phyloP scores from a whole-genome alignment of 169 alveolate genomes.

The Plasmodium inui region DNA sequence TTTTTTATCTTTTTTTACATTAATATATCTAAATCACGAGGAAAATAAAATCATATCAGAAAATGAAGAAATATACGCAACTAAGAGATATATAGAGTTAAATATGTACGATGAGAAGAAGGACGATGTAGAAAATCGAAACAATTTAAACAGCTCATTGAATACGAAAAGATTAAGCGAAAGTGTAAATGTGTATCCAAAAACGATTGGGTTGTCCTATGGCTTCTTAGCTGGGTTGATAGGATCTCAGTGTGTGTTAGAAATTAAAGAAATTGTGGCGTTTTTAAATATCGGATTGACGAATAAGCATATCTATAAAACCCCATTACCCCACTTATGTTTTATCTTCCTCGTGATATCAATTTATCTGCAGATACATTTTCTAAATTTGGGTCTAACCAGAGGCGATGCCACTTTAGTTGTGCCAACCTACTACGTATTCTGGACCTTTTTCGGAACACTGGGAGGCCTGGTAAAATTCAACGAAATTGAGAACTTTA shows the following conservation, averaged over 20 bases:
- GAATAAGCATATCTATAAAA: conserved; percentile 73
- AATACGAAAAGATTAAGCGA: conserved; percentile 53
- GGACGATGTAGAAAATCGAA: conserved; percentile 56
- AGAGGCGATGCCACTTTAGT: conserved; percentile 89
- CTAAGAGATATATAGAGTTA: conserved; percentile 78
- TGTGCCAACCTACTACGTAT: conserved; percentile 88
- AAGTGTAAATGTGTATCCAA: conserved; percentile 75
- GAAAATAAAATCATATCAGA: conserved; percentile 80
- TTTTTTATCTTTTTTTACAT: conserved; percentile 82
- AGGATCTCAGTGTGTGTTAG: conserved; percentile 89
- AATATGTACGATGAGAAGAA: conserved; percentile 68
- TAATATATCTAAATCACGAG: conserved; percentile 81
- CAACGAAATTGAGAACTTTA: conserved; percentile 86
- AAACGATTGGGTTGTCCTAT: conserved; percentile 82
- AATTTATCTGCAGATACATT: conserved; percentile 87
- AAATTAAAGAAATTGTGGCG: conserved; percentile 87
- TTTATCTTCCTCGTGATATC: conserved; percentile 82
- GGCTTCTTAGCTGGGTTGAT: conserved; percentile 88
- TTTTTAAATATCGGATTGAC: conserved; percentile 78
- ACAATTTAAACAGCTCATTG: conserved; percentile 13
- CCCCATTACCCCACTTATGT: conserved; percentile 86
- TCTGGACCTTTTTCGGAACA: conserved; percentile 89
- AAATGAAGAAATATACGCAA: conserved; percentile 77
- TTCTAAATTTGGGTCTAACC: conserved; percentile 86
- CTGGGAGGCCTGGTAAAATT: conserved; percentile 89